phyloP scores from a whole-genome alignment of 2,329 filamentous ascomycete genomes.

The Diaporthe sp. region DNA sequence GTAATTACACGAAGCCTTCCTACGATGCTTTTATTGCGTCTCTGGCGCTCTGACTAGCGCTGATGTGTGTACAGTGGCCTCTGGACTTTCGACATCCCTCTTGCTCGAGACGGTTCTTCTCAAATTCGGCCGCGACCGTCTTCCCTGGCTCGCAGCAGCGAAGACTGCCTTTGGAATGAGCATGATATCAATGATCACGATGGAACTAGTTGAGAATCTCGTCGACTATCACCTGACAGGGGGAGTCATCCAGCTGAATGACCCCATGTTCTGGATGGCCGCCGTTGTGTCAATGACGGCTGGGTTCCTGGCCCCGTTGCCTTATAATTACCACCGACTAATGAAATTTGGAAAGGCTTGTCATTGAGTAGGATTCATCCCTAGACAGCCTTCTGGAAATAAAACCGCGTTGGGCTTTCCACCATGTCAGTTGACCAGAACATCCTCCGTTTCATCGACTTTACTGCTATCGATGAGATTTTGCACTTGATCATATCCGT shows the following conservation, averaged over 20 bases:
- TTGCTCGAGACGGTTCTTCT: not conserved
- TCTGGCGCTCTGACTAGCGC: not conserved
- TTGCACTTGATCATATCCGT: too few species aligned
- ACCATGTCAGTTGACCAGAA: too few species aligned
- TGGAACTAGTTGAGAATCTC: not conserved
- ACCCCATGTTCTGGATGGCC: not conserved
- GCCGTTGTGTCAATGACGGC: not conserved
- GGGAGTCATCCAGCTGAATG: not conserved
- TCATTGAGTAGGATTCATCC: not conserved
- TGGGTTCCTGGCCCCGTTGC: not conserved
- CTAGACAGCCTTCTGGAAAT: not conserved
- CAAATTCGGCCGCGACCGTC: not conserved
- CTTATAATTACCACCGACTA: not conserved
- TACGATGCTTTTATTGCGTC: not conserved
- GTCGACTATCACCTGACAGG: not conserved
- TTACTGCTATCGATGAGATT: too few species aligned
- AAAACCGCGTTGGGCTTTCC: too few species aligned
- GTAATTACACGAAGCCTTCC: not conserved
- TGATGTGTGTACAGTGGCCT: not conserved
- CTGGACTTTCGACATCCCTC: conserved; percentile 1
- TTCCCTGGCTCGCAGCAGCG: not conserved
- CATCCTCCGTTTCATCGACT: too few species aligned
- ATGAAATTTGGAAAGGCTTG: not conserved
- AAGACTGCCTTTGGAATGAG: not conserved
- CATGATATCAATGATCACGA: not conserved